Base-by-base conservation (phyloP, 139 green algal species). In the Astrephomene gubernaculifera region DNA sequence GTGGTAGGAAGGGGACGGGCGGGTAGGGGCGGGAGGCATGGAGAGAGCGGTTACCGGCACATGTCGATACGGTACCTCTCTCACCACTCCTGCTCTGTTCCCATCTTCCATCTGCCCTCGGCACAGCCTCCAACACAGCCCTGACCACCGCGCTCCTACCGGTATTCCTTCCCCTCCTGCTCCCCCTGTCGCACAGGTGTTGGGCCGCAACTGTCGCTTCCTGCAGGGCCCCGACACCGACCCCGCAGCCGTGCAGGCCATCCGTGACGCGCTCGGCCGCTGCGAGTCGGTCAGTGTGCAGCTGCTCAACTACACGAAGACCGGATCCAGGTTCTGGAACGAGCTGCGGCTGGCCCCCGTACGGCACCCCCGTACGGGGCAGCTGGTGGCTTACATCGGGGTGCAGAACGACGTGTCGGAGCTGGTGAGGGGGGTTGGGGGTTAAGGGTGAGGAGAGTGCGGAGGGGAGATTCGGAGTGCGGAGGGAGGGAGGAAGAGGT, bases 121-220 rank as follows among this genome's bases (percentile, higher is more conserved):
- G n/a, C n/a, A n/a, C n/a, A n/a, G n/a, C n/a, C n/a, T n/a, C n/a
- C n/a, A n/a, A n/a, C n/a, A n/a, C n/a, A n/a, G n/a, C n/a, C n/a
- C n/a, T n/a, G n/a, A n/a, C n/a, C n/a, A n/a, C n/a, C n/a, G n/a
- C n/a, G n/a, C n/a, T n/a, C n/a, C n/a, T n/a, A n/a, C n/a, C n/a
- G n/a, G n/a, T n/a, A n/a, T n/a, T 25, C 49, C 49, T 57, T 57
- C 49, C 49, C 49, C 49, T 57, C 49, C 49, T 24, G 6, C 57
- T 24, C 25, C n/a, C 52, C 9, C 41, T 35, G 21, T 29, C 31
- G 14, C 44, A 22, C 86, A 90, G 75, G 86, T 93, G 38, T 88
- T 99, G 33, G 97, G 97, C 0, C 89, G 92, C 76, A 99, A 99
- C 92, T 99, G 92, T 83, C 92, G 97, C 78, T 98, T 98, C 86